These are phyloP conservation scores for Mucor velutinosus DNA, from an alignment of 371 early-diverging fungal genomes.

Conservation along the genomic window DNA sequence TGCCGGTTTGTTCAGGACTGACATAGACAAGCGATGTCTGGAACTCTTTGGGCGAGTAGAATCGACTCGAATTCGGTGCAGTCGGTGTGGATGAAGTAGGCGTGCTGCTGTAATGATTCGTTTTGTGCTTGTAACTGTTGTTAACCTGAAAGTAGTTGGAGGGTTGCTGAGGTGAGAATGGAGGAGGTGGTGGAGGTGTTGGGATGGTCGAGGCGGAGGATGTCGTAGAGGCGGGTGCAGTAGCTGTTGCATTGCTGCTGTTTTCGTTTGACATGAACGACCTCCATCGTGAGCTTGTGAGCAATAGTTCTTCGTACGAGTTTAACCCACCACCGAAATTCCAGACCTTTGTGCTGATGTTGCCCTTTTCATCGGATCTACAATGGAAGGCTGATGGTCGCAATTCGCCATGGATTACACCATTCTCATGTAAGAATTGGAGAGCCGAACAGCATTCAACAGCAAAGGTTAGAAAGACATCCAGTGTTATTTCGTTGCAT, in stretches of 20 bases:
- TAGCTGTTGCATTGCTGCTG: neutral
- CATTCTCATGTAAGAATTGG: constrained; percentile 46
- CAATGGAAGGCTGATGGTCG: constrained; percentile 36
- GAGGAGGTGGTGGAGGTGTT: constrained; percentile 4
- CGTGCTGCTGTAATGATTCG: neutral
- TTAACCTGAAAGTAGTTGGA: neutral
- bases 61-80: neutral
- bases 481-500: constrained; percentile 18
- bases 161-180: neutral
- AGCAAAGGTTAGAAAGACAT: constrained; percentile 35
- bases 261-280: constrained; percentile 17
- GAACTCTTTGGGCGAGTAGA: constrained; percentile 33
- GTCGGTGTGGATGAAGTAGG: neutral
- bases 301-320: constrained; percentile 41
- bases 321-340: constrained; percentile 42
- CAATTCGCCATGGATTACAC: constrained; percentile 45
- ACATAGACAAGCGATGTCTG: constrained; percentile 39
- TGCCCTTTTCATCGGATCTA: neutral
- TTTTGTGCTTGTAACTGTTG: neutral
- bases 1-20: constrained; percentile 60
- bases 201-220: neutral
- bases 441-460: constrained; percentile 42
- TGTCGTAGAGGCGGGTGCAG: too few species aligned
- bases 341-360: constrained; percentile 34
- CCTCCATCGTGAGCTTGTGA: constrained; percentile 43